These are phyloP conservation scores for Marasmius sp. DNA, from an alignment of 1,284 basidiomycete species.

Conservation along the genomic window DNA sequence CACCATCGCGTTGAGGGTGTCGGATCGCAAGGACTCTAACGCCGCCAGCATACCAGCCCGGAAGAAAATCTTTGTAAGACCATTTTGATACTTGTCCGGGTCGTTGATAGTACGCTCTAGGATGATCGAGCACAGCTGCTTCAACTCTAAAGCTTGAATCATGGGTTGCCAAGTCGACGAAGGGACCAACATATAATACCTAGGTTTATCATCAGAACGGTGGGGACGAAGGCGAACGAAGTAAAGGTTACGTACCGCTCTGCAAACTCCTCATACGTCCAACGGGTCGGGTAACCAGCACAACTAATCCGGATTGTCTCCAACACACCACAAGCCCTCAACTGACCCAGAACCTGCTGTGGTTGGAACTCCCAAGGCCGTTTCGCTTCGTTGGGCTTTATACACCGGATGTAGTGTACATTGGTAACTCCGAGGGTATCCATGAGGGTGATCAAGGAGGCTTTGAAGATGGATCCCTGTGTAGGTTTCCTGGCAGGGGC, in stretches of 20 bases:
- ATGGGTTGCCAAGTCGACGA: constrained; percentile 85
- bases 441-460: constrained; percentile 93
- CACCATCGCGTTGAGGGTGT: constrained; percentile 87
- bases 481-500: constrained; percentile 84
- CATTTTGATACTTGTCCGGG: constrained; percentile 95
- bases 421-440: constrained; percentile 97
- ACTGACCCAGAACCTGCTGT: constrained; percentile 93
- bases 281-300: constrained; percentile 98
- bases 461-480: constrained; percentile 98
- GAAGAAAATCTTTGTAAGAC: constrained; percentile 99
- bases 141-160: constrained; percentile 80
- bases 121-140: constrained; percentile 83
- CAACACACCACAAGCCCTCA: constrained; percentile 97
- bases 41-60: constrained; percentile 98
- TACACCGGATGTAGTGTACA: constrained; percentile 99
- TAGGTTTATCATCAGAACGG: constrained; percentile 31
- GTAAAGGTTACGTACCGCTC: constrained; percentile 68
- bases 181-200: constrained; percentile 95
- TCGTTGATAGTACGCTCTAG: constrained; percentile 88
- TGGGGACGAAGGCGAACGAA: not conserved
- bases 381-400: constrained; percentile 98
- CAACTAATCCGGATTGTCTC: constrained; percentile 99
- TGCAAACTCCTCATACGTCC: constrained; percentile 99
- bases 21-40: constrained; percentile 87
- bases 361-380: constrained; percentile 96